Evolutionary conservation across 164 flowering plant species (phyloP).

Genomic region (Tetrastigma voinierianum): DNA sequence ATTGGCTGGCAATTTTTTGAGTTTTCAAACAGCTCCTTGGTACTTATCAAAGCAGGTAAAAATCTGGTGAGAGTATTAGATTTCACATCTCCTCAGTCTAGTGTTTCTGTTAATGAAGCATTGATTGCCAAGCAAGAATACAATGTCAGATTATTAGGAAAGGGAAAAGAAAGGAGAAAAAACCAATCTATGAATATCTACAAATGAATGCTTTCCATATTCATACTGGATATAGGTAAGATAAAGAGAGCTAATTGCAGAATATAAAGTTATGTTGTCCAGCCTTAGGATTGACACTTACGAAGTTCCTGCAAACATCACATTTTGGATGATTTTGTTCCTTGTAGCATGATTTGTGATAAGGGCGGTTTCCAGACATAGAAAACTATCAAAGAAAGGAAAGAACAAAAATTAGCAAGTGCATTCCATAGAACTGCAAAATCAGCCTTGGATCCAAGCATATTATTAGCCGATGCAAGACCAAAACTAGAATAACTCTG

Average conservation of each 20-base stretch:
- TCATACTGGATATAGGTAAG: neutral
- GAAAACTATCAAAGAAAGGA: slow-evolving; percentile 61
- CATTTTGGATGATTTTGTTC: slow-evolving; percentile 91
- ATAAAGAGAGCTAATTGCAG: neutral
- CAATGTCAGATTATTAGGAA: neutral
- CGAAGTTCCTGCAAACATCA: slow-evolving; percentile 85
- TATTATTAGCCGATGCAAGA: neutral
- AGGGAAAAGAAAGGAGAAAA: slow-evolving; percentile 1
- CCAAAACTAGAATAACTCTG: neutral
- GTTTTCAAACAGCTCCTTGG: neutral
- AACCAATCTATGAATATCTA: neutral
- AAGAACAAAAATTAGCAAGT: neutral
- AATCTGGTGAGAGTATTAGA: neutral
- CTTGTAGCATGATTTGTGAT: slow-evolving; percentile 89
- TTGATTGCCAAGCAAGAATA: neutral
- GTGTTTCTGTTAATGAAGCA: neutral
- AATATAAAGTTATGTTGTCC: neutral
- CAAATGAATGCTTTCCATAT: neutral
- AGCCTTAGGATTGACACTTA: slow-evolving; percentile 35
- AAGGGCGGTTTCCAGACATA: slow-evolving; percentile 73
- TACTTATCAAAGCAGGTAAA: neutral
- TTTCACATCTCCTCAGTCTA: neutral
- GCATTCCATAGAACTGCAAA: neutral
- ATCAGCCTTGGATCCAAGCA: neutral
- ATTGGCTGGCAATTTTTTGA: too few relatives aligned